Percentiles rank a stretch among this genome's conserved stretches.
Evolutionary conservation across 331 rosid genomes (phyloP).

Genomic region (Quercus lobata): DNA sequence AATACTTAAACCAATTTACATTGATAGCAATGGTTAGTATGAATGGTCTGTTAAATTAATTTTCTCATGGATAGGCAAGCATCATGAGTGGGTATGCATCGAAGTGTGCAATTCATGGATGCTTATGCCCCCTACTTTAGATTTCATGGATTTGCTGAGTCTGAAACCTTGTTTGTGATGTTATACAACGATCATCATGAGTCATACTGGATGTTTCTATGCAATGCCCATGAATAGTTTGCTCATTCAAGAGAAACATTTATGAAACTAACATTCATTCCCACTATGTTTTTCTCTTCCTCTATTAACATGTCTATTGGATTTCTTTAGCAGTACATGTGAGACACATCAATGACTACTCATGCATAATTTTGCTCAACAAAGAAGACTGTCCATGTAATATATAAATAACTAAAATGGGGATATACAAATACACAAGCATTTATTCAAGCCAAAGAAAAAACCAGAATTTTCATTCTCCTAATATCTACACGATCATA

Average conservation of each 20-base stretch:
- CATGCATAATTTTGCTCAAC: neutral
- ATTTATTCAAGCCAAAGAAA: constrained; percentile 1
- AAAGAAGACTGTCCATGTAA: constrained; percentile 1
- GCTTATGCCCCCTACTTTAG: no score
- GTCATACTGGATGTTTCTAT: neutral
- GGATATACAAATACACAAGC: neutral
- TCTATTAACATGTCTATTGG: no score
- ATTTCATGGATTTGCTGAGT: no score
- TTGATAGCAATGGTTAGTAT: neutral
- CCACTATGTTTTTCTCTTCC: no score
- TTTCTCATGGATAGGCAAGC: no score
- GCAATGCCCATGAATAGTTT: neutral
- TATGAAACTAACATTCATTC: no score
- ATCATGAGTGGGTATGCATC: neutral
- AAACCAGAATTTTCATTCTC: neutral
- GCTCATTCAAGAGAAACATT: neutral
- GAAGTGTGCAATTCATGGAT: neutral
- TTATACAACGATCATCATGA: neutral
- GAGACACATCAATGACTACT: no score
- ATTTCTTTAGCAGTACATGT: no score
- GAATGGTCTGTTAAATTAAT: neutral
- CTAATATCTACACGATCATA: neutral
- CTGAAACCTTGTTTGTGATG: neutral
- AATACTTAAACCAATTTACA: no score
- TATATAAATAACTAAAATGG: neutral